Base-by-base conservation (phyloP, 495 filamentous ascomycete species). In the Aspergillus sclerotiicarbonarius region DNA sequence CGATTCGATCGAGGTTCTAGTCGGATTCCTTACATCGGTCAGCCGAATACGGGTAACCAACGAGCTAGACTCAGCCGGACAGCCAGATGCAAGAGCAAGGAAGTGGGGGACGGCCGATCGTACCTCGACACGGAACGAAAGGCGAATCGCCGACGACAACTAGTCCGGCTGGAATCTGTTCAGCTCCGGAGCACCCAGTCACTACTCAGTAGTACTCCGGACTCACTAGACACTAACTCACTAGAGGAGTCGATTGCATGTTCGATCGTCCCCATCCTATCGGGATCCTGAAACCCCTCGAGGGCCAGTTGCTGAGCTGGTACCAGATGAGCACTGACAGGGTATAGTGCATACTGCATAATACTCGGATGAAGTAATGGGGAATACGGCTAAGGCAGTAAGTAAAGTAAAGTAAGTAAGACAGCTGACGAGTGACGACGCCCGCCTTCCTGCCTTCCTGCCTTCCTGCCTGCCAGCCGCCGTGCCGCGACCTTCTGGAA, bases 401-500 rank as follows among this genome's bases (percentile, higher is more conserved):
- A n/a, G n/a, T n/a, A n/a, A n/a, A n/a, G n/a, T n/a, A n/a, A n/a
- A 25, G 25, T 25, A 25, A 25, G 33, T 35, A 35, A 13, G 3
- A 41, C 37, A n/a, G n/a, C 10, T 41, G 37, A 41, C 37, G 37
- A 41, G 10, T 62, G 60, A 62, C 55, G 60, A 62, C 60, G 60
- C 55, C 56, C 60, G 53, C n/a, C n/a, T n/a, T n/a, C n/a, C n/a
- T n/a, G n/a, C n/a, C n/a, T n/a, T n/a, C n/a, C n/a, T n/a, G n/a
- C n/a, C n/a, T n/a, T n/a, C n/a, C n/a, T n/a, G 25, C 25, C 25
- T 5, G 25, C 25, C 60, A 49, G 18, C 54, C 57, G 59, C 54
- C 46, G 52, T 62, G 56, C 60, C 60, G 60, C 57, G 56, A 61
- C 53, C 56, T 65, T 65, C 63, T 65, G 63, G 63, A 65, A 65